Percentiles rank a stretch among this genome's conserved stretches.
These are phyloP conservation scores for Hygrocybe coccinea DNA, from an alignment of 768 basidiomycete genomes.

Conservation along the genomic window DNA sequence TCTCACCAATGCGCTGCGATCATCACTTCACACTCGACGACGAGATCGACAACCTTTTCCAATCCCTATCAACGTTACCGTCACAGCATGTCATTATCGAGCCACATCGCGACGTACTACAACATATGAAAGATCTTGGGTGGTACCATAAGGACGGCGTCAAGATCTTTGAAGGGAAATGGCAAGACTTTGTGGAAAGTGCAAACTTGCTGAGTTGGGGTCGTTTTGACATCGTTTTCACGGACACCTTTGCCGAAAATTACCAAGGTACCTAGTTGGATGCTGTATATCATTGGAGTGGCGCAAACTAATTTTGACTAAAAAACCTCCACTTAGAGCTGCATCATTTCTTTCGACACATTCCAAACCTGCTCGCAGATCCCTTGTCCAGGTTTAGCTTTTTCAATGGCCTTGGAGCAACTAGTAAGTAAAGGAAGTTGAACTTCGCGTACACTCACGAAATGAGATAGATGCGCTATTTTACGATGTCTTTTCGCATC, in stretches of 20 bases:
- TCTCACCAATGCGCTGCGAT: constrained; percentile 1
- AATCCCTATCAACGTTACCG: constrained; percentile 55
- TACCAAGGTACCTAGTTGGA: constrained; percentile 40
- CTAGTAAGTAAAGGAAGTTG: constrained; percentile 51
- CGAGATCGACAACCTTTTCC: constrained; percentile 83
- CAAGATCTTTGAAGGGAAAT: constrained; percentile 80
- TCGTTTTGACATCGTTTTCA: constrained; percentile 86
- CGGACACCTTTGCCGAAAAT: constrained; percentile 89
- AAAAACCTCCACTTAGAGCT: constrained; percentile 41
- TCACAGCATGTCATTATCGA: constrained; percentile 85
- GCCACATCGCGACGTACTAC: constrained; percentile 88
- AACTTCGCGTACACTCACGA: constrained; percentile 1
- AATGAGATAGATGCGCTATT: constrained; percentile 64
- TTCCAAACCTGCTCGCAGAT: constrained; percentile 72
- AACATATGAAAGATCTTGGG: constrained; percentile 66
- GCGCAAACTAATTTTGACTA: background rate
- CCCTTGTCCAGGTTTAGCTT: constrained; percentile 84
- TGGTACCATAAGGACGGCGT: constrained; percentile 80
- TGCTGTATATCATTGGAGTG: background rate
- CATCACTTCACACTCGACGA: constrained; percentile 6
- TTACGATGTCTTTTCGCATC: constrained; percentile 84
- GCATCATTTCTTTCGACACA: constrained; percentile 70
- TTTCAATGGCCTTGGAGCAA: constrained; percentile 96
- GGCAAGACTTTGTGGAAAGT: constrained; percentile 80
- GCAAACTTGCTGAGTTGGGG: constrained; percentile 56